A percentile compares a stretch with the other conserved stretches of the same genome.
Evolutionary conservation across 116 monocot genomes (phyloP).

Genomic region (Phalaenopsis hybrid): DNA sequence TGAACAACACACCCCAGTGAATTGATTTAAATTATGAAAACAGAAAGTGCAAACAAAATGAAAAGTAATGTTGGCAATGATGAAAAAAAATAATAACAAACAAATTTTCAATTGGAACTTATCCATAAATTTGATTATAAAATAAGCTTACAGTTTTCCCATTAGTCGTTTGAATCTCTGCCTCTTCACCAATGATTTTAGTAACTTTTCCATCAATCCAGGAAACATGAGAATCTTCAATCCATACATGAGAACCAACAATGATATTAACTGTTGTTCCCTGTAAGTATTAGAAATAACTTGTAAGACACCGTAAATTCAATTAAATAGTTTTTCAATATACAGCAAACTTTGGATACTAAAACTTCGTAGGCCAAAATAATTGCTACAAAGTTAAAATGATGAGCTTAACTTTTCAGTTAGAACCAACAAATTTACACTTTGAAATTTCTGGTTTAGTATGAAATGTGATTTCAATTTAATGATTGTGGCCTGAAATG

Average conservation of each 20-base stretch:
- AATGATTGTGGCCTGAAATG: no score
- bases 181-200: slow-evolving; percentile 62
- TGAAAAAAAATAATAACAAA: neutral
- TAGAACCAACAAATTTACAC: neutral
- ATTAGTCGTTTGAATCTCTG: slow-evolving; percentile 60
- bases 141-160: slow-evolving; percentile 58
- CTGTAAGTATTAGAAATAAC: slow-evolving; percentile 3
- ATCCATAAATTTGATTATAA: neutral
- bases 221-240: slow-evolving; percentile 59
- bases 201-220: slow-evolving; percentile 87
- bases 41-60: neutral
- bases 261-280: slow-evolving; percentile 36
- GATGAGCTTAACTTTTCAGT: neutral
- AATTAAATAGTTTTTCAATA: neutral
- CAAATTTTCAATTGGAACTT: neutral
- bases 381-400: neutral
- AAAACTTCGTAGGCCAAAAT: neutral
- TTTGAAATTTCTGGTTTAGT: no score
- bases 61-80: neutral
- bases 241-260: slow-evolving; percentile 85
- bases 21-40: neutral
- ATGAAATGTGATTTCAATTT: no score
- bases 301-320: neutral
- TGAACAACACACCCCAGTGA: neutral
- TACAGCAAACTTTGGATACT: neutral